Conservation (phyloP, 1,139 yeast species). For the Schwanniomyces etchellsii region DNA sequence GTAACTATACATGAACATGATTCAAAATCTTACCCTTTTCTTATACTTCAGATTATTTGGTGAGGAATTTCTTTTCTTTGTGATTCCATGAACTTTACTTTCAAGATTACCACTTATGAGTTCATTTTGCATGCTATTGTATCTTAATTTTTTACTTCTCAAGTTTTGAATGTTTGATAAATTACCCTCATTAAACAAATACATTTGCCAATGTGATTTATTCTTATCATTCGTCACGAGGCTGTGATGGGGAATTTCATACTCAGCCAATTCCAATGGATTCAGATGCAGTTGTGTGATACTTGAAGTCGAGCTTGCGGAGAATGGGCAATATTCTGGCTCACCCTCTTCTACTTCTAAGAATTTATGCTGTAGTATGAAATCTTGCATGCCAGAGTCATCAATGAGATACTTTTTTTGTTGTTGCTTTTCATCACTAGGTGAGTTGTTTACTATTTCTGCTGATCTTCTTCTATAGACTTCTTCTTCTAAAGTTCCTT, state of each 20-base stretch:
- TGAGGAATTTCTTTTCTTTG: too few species aligned
- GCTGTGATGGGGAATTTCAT: too few species aligned
- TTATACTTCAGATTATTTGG: too few species aligned
- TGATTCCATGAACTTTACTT: too few species aligned
- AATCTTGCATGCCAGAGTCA: constrained; percentile 54
- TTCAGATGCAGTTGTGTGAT: too few species aligned
- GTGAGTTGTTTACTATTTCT: constrained; percentile 12
- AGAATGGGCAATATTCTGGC: constrained; percentile 27
- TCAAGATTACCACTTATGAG: too few species aligned
- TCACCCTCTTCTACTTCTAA: constrained; percentile 22
- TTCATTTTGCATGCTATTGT: too few species aligned
- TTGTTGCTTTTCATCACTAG: constrained; percentile 13
- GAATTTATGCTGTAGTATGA: constrained; percentile 44
- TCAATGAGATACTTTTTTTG: constrained; percentile 41
- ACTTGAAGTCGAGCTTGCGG: too few species aligned
- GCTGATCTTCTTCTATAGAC: constrained; percentile 40
- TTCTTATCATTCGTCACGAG: too few species aligned
- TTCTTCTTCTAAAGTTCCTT: constrained; percentile 62
- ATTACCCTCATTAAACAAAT: constrained; percentile 40
- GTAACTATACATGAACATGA: constrained; percentile 3
- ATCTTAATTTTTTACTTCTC: constrained; percentile 21
- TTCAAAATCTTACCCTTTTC: constrained; percentile 22
- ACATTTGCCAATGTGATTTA: constrained; percentile 32
- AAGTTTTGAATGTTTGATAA: constrained; percentile 26
- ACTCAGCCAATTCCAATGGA: too few species aligned